phyloP scores from a whole-genome alignment of 805 yeast species.

The Teunomyces stri region DNA sequence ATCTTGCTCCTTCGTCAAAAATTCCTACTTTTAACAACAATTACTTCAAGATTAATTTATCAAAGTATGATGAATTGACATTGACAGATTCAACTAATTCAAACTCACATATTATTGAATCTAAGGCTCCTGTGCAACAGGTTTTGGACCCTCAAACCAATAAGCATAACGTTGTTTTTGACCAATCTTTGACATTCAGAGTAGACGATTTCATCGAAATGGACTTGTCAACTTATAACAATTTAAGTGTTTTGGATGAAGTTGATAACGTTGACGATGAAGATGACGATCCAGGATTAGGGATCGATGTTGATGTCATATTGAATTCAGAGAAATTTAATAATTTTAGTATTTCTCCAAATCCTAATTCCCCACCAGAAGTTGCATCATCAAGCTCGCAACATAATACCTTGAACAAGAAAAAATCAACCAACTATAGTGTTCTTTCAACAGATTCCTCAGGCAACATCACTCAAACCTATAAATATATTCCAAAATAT shows the following conservation, averaged over 20 bases:
- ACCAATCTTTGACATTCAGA: conserved; percentile 32
- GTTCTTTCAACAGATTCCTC: conserved; percentile 15
- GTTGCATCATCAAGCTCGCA: not conserved
- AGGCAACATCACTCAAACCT: conserved; percentile 5
- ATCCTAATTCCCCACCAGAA: conserved; percentile 4
- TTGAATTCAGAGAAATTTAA: conserved; percentile 39
- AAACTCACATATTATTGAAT: conserved; percentile 3
- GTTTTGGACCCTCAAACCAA: conserved; percentile 14
- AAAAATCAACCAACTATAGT: conserved; percentile 19
- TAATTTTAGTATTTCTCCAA: conserved; percentile 23
- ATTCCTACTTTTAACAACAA: conserved; percentile 37
- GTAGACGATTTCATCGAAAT: conserved; percentile 35
- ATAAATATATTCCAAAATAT: conserved; percentile 16
- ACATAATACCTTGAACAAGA: conserved; percentile 1
- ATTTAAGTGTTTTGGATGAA: conserved; percentile 19
- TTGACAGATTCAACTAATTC: not conserved
- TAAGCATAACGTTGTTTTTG: conserved; percentile 27
- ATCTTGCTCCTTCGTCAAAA: conserved; percentile 14
- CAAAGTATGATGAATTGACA: conserved; percentile 34
- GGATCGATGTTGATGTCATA: conserved; percentile 44
- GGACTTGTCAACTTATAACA: conserved; percentile 12
- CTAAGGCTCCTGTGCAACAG: conserved; percentile 8
- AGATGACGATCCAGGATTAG: conserved; percentile 39
- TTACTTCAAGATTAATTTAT: conserved; percentile 32
- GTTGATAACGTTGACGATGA: conserved; percentile 33